Conservation (phyloP, 768 basidiomycete species). For the Russula foetens region DNA sequence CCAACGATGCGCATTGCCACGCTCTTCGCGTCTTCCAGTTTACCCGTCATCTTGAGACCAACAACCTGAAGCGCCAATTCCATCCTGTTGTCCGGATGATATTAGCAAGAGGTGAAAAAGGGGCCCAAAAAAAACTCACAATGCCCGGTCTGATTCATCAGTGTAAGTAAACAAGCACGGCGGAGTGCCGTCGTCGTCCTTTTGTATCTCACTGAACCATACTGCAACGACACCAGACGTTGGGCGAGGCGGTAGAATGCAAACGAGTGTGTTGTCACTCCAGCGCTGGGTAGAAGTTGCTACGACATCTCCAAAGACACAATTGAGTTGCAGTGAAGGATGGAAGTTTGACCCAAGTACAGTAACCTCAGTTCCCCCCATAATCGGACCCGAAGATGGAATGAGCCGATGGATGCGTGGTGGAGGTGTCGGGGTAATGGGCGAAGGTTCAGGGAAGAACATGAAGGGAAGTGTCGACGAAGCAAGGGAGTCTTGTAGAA, state of each 20-base stretch:
- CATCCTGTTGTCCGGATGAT: slow-evolving; percentile 48
- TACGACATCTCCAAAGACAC: slow-evolving; percentile 76
- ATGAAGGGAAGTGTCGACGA: slow-evolving; percentile 25
- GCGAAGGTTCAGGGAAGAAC: slow-evolving; percentile 50
- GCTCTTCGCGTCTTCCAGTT: slow-evolving; percentile 87
- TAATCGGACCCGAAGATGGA: slow-evolving; percentile 76
- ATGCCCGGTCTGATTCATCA: slow-evolving; percentile 80
- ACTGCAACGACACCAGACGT: slow-evolving; percentile 83
- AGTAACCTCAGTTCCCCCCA: slow-evolving; percentile 92
- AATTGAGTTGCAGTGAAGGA: slow-evolving; percentile 57
- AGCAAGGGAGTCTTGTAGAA: slow-evolving; percentile 11
- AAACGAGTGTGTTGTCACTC: slow-evolving; percentile 91
- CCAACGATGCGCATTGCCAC: slow-evolving; percentile 92
- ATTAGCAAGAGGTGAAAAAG: slow-evolving; percentile 11
- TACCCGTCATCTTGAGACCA: slow-evolving; percentile 93
- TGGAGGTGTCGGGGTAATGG: slow-evolving; percentile 41
- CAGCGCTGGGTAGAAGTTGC: slow-evolving; percentile 84
- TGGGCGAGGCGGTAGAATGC: slow-evolving; percentile 77
- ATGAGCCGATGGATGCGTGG: slow-evolving; percentile 83
- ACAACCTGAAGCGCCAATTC: slow-evolving; percentile 93
- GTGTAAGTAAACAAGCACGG: slow-evolving; percentile 80
- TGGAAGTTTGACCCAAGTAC: slow-evolving; percentile 89
- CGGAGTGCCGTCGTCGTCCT: slow-evolving; percentile 45
- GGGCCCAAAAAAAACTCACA: slow-evolving; percentile 44
- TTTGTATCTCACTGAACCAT: slow-evolving; percentile 72